A percentile compares a stretch with the other conserved stretches of the same genome.
Evolutionary conservation across 2,329 filamentous ascomycete genomes (phyloP).

Genomic region (Arthroderma uncinatum): DNA sequence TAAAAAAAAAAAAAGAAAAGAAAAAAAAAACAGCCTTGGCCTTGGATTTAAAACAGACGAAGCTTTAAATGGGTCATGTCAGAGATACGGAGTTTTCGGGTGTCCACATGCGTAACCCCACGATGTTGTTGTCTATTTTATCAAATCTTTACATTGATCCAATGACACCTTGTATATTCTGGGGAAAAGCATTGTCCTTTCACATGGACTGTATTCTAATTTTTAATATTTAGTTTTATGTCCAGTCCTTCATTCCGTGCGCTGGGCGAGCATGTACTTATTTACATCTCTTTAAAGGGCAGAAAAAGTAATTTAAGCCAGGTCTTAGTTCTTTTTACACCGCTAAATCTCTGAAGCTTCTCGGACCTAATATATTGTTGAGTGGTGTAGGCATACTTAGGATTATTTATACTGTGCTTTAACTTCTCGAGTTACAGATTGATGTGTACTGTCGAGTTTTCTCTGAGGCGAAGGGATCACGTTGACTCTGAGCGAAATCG

Average conservation of each 20-base stretch:
- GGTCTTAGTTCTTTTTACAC: not conserved
- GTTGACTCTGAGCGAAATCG: no score
- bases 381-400: no score
- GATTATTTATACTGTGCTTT: no score
- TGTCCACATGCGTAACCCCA: not conserved
- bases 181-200: slow-evolving; percentile 1
- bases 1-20: not conserved
- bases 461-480: no score
- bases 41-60: not conserved
- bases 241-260: not conserved
- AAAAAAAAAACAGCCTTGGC: not conserved
- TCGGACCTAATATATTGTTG: not conserved
- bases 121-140: not conserved
- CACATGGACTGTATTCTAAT: not conserved
- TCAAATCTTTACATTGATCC: not conserved
- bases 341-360: not conserved
- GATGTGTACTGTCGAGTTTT: no score
- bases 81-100: not conserved
- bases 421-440: no score
- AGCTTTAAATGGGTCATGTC: not conserved
- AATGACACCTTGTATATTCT: not conserved
- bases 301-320: not conserved
- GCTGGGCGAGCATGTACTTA: not conserved
- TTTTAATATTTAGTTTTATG: not conserved
- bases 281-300: not conserved